phyloP scores from a whole-genome alignment of 768 basidiomycete species.

The Leccinum imitatum region DNA sequence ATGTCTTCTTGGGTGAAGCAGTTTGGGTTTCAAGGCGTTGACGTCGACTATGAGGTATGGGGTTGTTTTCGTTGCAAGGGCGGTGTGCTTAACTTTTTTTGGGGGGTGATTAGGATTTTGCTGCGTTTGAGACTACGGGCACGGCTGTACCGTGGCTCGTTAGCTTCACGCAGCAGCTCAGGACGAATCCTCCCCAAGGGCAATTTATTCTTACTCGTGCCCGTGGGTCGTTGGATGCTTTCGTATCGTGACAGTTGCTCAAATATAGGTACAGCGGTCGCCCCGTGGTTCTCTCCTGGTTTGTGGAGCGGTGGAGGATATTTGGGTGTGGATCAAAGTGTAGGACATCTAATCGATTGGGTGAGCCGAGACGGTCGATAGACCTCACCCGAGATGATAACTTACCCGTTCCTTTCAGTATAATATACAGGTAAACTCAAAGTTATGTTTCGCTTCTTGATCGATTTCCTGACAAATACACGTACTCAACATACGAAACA shows the following conservation, averaged over 20 bases:
- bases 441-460: neutral
- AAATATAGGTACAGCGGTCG: neutral
- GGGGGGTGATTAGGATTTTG: conserved; percentile 22
- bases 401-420: neutral
- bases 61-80: neutral
- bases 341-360: conserved; percentile 44
- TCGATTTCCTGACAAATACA: neutral
- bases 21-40: conserved; percentile 48
- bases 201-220: conserved; percentile 27
- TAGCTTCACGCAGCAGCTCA: conserved; percentile 30
- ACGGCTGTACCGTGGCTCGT: conserved; percentile 38
- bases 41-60: conserved; percentile 47
- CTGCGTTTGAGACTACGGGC: conserved; percentile 14
- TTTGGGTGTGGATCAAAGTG: conserved; percentile 30
- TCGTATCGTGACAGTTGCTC: neutral
- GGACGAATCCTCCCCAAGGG: conserved; percentile 16
- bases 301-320: conserved; percentile 27
- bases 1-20: conserved; percentile 45
- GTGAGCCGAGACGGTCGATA: conserved; percentile 15
- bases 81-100: neutral
- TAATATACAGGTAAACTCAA: neutral
- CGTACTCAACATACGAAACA: too few relatives aligned
- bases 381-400: neutral
- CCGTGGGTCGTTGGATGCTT: conserved; percentile 20
- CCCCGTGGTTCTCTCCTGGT: conserved; percentile 4